These are phyloP conservation scores for Colletotrichum agaves DNA, from an alignment of 2,329 filamentous ascomycete species.

Conservation along the genomic window DNA sequence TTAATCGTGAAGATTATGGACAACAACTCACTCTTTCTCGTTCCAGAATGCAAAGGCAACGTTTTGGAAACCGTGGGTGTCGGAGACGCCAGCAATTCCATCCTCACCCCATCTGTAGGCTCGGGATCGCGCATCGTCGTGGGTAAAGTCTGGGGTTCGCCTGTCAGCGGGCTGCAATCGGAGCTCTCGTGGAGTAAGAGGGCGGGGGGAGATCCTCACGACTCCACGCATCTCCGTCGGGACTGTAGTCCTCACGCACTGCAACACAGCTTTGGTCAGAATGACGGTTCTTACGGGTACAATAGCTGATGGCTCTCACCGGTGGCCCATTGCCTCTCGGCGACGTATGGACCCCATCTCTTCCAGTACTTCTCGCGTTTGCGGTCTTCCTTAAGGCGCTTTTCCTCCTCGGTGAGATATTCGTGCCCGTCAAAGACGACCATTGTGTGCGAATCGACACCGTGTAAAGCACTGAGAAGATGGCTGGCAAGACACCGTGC, in stretches of 20 bases:
- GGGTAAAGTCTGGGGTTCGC: slow-evolving; percentile 80
- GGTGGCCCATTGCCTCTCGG: slow-evolving; percentile 95
- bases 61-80: slow-evolving; percentile 91
- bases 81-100: slow-evolving; percentile 92
- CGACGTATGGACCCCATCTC: slow-evolving; percentile 95
- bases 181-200: slow-evolving; percentile 24
- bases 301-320: slow-evolving; percentile 63
- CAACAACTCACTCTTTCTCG: slow-evolving; percentile 83
- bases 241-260: slow-evolving; percentile 92
- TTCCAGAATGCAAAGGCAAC: slow-evolving; percentile 98
- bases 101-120: slow-evolving; percentile 97
- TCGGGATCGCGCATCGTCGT: slow-evolving; percentile 89
- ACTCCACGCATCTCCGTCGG: slow-evolving; percentile 94
- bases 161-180: slow-evolving; percentile 37
- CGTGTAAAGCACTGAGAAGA: slow-evolving; percentile 1
- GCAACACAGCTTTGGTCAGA: slow-evolving; percentile 37
- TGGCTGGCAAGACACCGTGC: slow-evolving; percentile 8
- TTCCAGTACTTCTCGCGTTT: slow-evolving; percentile 94
- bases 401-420: slow-evolving; percentile 90
- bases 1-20: slow-evolving; percentile 36
- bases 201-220: slow-evolving; percentile 67
- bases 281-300: background rate
- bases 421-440: slow-evolving; percentile 90
- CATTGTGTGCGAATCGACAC: slow-evolving; percentile 63
- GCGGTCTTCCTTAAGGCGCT: slow-evolving; percentile 86